Percentiles rank a stretch among this genome's conserved stretches.
Evolutionary conservation across 495 filamentous ascomycete species (phyloP).

Genomic region (Aspergillus ostianus): DNA sequence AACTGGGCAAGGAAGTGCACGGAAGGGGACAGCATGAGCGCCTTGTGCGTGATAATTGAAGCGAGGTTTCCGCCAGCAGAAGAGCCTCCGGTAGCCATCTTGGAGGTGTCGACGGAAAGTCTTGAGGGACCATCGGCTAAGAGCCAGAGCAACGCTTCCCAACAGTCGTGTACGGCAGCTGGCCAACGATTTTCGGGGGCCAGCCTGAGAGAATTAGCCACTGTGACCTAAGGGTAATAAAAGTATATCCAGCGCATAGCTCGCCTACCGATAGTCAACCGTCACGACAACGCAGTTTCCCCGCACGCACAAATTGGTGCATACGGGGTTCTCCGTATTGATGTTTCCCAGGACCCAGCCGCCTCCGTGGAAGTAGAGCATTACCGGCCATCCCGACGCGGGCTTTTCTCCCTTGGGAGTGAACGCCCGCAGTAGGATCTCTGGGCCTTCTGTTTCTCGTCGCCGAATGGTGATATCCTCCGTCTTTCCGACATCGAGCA

Average conservation of each 20-base stretch:
- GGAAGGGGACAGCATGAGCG: slow-evolving; percentile 39
- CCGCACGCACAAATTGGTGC: slow-evolving; percentile 51
- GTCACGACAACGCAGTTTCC: slow-evolving; percentile 52
- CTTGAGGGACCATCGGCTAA: slow-evolving; percentile 35
- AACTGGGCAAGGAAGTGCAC: slow-evolving; percentile 49
- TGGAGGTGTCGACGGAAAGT: slow-evolving; percentile 44
- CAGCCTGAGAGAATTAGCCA: slow-evolving; percentile 30
- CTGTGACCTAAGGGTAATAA: background rate
- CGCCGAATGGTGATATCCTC: slow-evolving; percentile 47
- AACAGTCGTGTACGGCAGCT: slow-evolving; percentile 56
- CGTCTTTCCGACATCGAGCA: slow-evolving; percentile 48
- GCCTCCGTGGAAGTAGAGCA: slow-evolving; percentile 58
- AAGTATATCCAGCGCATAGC: background rate
- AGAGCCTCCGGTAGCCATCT: slow-evolving; percentile 53
- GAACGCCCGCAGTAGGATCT: slow-evolving; percentile 46
- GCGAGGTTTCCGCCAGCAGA: slow-evolving; percentile 58
- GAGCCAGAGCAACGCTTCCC: slow-evolving; percentile 57
- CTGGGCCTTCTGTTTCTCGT: slow-evolving; percentile 45
- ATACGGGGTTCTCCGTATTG: slow-evolving; percentile 58
- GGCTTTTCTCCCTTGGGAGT: slow-evolving; percentile 46
- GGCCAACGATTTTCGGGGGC: slow-evolving; percentile 57
- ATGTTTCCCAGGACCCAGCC: slow-evolving; percentile 61
- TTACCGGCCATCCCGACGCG: slow-evolving; percentile 51
- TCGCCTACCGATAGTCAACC: slow-evolving; percentile 52
- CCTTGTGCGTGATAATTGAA: slow-evolving; percentile 54